These are phyloP conservation scores for Scenedesmus sp. DNA, from an alignment of 163 green algal genomes.

Conservation along the genomic window DNA sequence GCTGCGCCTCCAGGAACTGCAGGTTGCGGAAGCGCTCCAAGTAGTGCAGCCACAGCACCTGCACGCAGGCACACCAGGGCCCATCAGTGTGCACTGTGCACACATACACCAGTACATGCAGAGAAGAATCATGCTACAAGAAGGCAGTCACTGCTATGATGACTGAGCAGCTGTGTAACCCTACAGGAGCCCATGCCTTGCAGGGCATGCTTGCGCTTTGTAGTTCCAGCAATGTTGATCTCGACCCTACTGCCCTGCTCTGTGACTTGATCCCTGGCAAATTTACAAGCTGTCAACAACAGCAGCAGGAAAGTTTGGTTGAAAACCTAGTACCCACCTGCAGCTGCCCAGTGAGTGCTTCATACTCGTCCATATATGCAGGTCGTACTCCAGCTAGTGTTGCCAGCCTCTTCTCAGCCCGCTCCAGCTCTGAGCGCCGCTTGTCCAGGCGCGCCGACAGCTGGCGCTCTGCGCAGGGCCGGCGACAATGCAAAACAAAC, in stretches of 20 bases:
- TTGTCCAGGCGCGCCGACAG: constrained; percentile 79
- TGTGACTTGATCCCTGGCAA: too few species aligned
- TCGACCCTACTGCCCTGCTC: too few species aligned
- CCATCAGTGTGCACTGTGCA: neutral
- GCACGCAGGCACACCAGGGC: neutral
- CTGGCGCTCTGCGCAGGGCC: constrained; percentile 22
- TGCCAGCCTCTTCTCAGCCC: constrained; percentile 85
- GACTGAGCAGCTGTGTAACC: too few species aligned
- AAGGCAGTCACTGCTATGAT: too few species aligned
- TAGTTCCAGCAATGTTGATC: too few species aligned
- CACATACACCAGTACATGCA: neutral
- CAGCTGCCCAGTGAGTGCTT: constrained; percentile 75
- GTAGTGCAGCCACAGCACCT: constrained; percentile 63
- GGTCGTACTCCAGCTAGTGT: constrained; percentile 84
- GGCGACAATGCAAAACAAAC: neutral
- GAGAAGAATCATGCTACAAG: too few species aligned
- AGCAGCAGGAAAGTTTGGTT: neutral
- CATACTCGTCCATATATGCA: constrained; percentile 90
- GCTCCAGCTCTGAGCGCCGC: constrained; percentile 81
- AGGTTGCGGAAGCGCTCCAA: constrained; percentile 73
- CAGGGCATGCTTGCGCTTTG: too few species aligned
- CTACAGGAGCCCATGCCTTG: too few species aligned
- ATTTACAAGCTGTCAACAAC: neutral
- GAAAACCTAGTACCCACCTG: constrained; percentile 6
- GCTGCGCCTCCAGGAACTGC: constrained; percentile 85